Evolutionary conservation across 345 rosid genomes (phyloP).

Genomic region (Linum usitatissimum): DNA sequence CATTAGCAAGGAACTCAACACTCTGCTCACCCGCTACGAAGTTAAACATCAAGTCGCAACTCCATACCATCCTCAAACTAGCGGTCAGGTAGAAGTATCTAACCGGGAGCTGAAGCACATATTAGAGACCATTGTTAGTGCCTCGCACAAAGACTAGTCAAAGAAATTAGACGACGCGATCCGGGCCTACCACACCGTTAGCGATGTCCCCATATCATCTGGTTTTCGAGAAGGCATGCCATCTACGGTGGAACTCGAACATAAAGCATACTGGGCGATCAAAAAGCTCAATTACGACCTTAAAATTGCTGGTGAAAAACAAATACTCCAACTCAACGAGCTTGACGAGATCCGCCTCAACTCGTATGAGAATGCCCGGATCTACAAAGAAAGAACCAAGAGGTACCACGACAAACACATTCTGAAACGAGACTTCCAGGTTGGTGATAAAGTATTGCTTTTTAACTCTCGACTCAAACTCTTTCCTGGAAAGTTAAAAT

Average conservation of each 20-base stretch:
- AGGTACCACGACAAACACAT: slow-evolving; percentile 3
- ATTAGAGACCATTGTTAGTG: neutral
- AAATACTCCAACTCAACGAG: neutral
- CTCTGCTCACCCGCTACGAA: neutral
- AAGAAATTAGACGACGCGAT: neutral
- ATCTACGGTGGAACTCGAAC: neutral
- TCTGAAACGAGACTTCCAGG: neutral
- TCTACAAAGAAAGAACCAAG: neutral
- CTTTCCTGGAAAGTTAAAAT: slow-evolving; percentile 1
- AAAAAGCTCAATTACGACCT: neutral
- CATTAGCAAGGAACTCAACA: too few species aligned
- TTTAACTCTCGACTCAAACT: neutral
- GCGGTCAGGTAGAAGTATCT: neutral
- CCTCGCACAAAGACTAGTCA: neutral
- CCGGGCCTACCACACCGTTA: neutral
- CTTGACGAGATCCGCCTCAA: neutral
- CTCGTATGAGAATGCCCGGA: neutral
- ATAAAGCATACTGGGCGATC: neutral
- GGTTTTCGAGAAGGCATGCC: too few species aligned
- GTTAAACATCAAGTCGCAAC: neutral
- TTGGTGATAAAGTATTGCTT: neutral
- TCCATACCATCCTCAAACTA: neutral
- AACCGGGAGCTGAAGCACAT: neutral
- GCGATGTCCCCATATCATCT: neutral
- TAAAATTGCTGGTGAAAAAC: neutral